Percentiles rank a stretch among this genome's conserved stretches.
These are phyloP conservation scores for Colletotrichum coccodes DNA, from an alignment of 2,329 filamentous ascomycete genomes.

Conservation along the genomic window DNA sequence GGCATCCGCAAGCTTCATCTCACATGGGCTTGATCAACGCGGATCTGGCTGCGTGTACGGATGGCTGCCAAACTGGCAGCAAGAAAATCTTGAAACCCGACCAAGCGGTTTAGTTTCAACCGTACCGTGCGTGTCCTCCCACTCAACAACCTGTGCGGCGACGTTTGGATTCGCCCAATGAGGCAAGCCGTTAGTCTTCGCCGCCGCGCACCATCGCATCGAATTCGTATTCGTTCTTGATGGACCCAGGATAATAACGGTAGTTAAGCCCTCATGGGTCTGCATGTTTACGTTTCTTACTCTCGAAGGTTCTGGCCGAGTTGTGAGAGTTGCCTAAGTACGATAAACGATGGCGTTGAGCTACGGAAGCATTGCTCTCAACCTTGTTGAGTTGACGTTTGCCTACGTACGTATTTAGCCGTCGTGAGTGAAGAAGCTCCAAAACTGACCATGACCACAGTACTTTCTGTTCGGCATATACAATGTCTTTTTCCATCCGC, in stretches of 20 bases:
- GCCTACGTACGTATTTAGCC: not conserved
- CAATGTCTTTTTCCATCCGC: constrained; percentile 47
- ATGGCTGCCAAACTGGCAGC: constrained; percentile 3
- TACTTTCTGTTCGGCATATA: constrained; percentile 36
- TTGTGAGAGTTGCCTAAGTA: not conserved
- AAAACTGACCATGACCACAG: not conserved
- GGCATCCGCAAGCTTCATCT: not conserved
- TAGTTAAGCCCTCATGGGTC: too few relatives aligned
- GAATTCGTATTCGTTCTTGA: constrained; percentile 26
- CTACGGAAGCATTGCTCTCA: not conserved
- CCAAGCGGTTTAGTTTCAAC: constrained; percentile 12
- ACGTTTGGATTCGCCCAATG: constrained; percentile 4
- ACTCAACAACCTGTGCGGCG: not conserved
- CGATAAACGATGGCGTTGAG: not conserved
- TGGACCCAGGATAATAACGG: not conserved
- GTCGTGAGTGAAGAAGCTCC: too few relatives aligned
- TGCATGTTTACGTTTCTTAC: not conserved
- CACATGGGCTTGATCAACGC: not conserved
- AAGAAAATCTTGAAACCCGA: constrained; percentile 7
- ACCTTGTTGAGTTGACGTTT: not conserved
- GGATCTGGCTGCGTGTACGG: not conserved
- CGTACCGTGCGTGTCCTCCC: not conserved
- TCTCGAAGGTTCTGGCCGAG: not conserved
- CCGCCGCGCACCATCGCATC: not conserved
- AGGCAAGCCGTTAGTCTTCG: not conserved